Evolutionary conservation across 805 yeast species (phyloP).

Genomic region (Yamadazyma takamatsuzukensis): DNA sequence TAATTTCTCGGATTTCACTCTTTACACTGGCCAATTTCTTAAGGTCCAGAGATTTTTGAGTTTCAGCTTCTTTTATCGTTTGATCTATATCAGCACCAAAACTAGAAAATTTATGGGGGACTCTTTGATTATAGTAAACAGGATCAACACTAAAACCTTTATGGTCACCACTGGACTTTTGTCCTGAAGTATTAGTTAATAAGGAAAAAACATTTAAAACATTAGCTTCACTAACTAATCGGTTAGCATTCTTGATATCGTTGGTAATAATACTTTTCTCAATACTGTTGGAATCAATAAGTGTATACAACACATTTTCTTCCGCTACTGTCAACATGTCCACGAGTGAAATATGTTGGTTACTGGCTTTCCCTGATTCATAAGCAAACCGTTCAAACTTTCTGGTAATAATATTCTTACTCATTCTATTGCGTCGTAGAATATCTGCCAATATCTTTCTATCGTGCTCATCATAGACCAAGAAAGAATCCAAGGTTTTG

Average conservation of each 20-base stretch:
- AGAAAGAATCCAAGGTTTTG: conserved; percentile 53
- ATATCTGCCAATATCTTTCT: conserved; percentile 29
- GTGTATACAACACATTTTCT: conserved; percentile 51
- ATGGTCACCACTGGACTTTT: conserved; percentile 32
- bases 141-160: conserved; percentile 53
- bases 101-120: conserved; percentile 6
- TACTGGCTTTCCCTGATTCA: conserved; percentile 39
- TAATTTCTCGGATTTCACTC: conserved; percentile 9
- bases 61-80: not conserved
- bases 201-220: conserved; percentile 42
- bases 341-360: conserved; percentile 44
- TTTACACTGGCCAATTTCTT: conserved; percentile 3
- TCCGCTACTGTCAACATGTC: conserved; percentile 59
- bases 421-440: no score
- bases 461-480: conserved; percentile 66
- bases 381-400: conserved; percentile 57
- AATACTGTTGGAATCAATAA: conserved; percentile 60
- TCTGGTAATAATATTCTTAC: conserved; percentile 45
- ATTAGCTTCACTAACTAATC: conserved; percentile 26
- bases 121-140: conserved; percentile 31
- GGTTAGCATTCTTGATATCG: conserved; percentile 50
- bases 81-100: not conserved
- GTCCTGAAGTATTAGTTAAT: conserved; percentile 44
- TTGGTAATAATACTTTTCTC: conserved; percentile 57
- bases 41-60: not conserved